phyloP scores from a whole-genome alignment of 345 rosid species.

The Pistacia atlantica region DNA sequence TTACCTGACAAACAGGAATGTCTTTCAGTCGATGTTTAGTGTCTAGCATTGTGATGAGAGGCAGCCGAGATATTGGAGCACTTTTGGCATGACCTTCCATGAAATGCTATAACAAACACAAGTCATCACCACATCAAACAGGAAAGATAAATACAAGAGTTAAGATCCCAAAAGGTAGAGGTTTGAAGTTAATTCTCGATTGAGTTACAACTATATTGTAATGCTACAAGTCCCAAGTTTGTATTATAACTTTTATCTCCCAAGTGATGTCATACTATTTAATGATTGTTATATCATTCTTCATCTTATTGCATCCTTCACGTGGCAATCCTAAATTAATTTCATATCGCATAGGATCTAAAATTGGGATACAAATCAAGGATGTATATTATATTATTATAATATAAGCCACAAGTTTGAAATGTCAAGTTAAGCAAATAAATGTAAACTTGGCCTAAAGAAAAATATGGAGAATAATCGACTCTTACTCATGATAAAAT shows the following conservation, averaged over 20 bases:
- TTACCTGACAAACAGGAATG: slow-evolving; percentile 88
- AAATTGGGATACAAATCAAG: background rate
- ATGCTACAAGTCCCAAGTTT: too few species aligned
- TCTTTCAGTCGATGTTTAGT: slow-evolving; percentile 75
- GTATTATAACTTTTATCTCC: too few species aligned
- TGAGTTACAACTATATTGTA: too few species aligned
- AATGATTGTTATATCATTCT: too few species aligned
- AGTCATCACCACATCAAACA: slow-evolving; percentile 12
- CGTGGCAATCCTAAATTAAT: too few species aligned
- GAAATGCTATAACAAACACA: slow-evolving; percentile 67
- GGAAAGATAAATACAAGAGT: background rate
- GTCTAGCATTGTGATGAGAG: slow-evolving; percentile 73
- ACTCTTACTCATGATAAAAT: background rate
- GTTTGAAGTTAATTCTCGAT: background rate
- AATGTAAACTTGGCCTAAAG: background rate
- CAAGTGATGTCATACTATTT: too few species aligned
- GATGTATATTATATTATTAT: background rate
- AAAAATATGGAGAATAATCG: background rate
- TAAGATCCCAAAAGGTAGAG: background rate
- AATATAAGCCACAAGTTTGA: background rate
- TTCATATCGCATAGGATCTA: too few species aligned
- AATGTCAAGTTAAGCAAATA: background rate
- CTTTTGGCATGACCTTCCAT: slow-evolving; percentile 99
- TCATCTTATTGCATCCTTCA: too few species aligned
- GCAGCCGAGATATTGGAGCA: slow-evolving; percentile 90